Base-by-base conservation (phyloP, 192 early-diverging fungal species). In the Bifiguratus adelaidae region DNA sequence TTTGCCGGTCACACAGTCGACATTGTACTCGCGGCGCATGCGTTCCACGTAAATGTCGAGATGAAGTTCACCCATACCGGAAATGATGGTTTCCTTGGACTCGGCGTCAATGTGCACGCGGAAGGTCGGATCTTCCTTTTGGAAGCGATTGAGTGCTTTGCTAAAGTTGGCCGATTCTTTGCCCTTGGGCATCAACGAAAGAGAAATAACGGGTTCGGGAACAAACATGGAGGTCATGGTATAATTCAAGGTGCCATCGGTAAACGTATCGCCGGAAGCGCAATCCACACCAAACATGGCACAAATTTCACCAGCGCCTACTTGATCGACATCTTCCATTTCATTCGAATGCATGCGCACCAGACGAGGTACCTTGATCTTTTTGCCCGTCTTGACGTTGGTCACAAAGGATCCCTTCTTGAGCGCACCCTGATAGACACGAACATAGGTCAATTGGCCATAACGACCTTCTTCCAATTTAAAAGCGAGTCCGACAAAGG, bases 261-360 rank as follows among this genome's bases (percentile, higher is more conserved):
- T 95, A 53, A 98, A 98, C 4, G 95, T 94, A 72, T 98, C 95
- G 49, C 95, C 95, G 9, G 82, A 85, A 0, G 95, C 83, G 58
- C 92, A 96, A 44, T 98, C 92, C 50, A 98, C 81, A 57, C 95
- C 95, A 70, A 98, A 96, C 58, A 98, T 71, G 3, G 95, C 95
- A 66, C 92, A 91, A 49, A 98, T 98, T 66, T 98, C 95, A 44
- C 95, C 95, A 33, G 87, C 84, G 44, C 84, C 86, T 32, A 96
- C 77, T 58, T 76, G 74, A 53, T 93, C 82, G 0, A 98, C 89
- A 65, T 98, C 95, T 71, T 98, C 92, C 84, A 96, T 91, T 57
- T 94, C 89, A 52, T 92, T 85, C 45, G 95, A 87, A 70, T 98
- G 95, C 95, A 98, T 98, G 44, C 95, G 90, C 36, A 91, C 92